Evolutionary conservation across 352 stramenopile species (phyloP).

Genomic region (Phytophthora tubulina): DNA sequence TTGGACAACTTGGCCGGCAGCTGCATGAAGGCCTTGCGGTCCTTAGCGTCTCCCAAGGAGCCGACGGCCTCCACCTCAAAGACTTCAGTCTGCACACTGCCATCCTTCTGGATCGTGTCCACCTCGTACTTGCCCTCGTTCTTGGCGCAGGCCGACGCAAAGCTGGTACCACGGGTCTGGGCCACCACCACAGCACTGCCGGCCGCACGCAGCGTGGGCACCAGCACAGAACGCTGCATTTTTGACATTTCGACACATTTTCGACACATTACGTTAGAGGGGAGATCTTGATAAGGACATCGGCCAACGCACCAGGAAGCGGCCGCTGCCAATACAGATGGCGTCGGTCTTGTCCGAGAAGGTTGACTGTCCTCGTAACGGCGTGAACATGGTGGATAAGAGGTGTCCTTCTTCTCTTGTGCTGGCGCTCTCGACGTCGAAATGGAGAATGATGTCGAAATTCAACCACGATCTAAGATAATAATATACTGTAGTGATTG

Average conservation of each 20-base stretch:
- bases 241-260: slow-evolving; percentile 10
- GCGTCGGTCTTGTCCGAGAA: slow-evolving; percentile 35
- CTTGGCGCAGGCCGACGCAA: slow-evolving; percentile 50
- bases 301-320: slow-evolving; percentile 66
- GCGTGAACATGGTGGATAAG: slow-evolving; percentile 36
- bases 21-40: slow-evolving; percentile 46
- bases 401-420: too few species aligned
- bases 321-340: slow-evolving; percentile 77
- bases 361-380: slow-evolving; percentile 32
- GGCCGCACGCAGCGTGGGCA: slow-evolving; percentile 56
- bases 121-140: slow-evolving; percentile 64
- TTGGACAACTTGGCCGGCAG: slow-evolving; percentile 49
- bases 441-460: slow-evolving; percentile 20
- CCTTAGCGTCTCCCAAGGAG: slow-evolving; percentile 45
- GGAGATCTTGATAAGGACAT: background rate
- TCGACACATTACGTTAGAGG: background rate
- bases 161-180: slow-evolving; percentile 68
- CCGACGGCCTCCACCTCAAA: slow-evolving; percentile 53
- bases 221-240: slow-evolving; percentile 66
- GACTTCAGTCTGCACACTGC: slow-evolving; percentile 46
- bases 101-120: slow-evolving; percentile 67
- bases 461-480: slow-evolving; percentile 3
- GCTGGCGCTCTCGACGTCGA: slow-evolving; percentile 7
- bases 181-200: slow-evolving; percentile 62
- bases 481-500: background rate